phyloP scores from a whole-genome alignment of 768 basidiomycete species.

The Lactifluus echinatus region DNA sequence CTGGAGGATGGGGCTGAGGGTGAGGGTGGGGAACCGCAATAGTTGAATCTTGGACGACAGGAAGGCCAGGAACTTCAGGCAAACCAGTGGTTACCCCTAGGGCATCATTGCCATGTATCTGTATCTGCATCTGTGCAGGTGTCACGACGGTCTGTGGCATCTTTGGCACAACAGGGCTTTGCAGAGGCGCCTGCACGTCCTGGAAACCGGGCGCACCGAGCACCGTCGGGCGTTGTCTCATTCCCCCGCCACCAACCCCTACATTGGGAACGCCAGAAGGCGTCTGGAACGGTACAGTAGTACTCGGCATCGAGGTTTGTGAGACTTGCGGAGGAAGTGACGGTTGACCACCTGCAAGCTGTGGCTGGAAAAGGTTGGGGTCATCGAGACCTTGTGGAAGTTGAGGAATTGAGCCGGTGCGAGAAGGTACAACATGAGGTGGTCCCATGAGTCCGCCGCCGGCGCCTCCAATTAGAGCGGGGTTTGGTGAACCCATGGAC shows the following conservation, averaged over 20 bases:
- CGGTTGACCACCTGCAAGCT: neutral
- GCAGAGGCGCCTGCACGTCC: constrained; percentile 14
- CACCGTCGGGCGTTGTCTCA: constrained; percentile 20
- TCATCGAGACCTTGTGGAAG: constrained; percentile 26
- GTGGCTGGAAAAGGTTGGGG: constrained; percentile 13
- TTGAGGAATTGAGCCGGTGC: constrained; percentile 9
- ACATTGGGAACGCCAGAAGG: constrained; percentile 12
- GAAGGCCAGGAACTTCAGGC: constrained; percentile 13
- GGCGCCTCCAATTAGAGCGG: constrained; percentile 26
- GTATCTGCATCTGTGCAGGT: constrained; percentile 13
- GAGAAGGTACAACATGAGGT: constrained; percentile 26
- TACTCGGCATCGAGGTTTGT: constrained; percentile 14
- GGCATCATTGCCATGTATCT: constrained; percentile 11
- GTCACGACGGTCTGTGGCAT: constrained; percentile 5
- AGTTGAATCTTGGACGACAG: constrained; percentile 11
- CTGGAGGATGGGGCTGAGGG: constrained; percentile 2
- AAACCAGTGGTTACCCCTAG: constrained; percentile 8
- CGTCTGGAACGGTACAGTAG: constrained; percentile 11
- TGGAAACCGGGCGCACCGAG: constrained; percentile 22
- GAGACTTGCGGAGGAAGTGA: constrained; percentile 19
- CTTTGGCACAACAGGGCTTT: constrained; percentile 12
- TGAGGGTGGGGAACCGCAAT: constrained; percentile 20
- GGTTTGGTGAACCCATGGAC: constrained; percentile 21
- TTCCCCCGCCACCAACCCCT: constrained; percentile 19
- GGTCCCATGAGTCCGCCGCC: constrained; percentile 34